Conservation (phyloP, 768 basidiomycete genomes). For the Phanerochaete carnosa region DNA sequence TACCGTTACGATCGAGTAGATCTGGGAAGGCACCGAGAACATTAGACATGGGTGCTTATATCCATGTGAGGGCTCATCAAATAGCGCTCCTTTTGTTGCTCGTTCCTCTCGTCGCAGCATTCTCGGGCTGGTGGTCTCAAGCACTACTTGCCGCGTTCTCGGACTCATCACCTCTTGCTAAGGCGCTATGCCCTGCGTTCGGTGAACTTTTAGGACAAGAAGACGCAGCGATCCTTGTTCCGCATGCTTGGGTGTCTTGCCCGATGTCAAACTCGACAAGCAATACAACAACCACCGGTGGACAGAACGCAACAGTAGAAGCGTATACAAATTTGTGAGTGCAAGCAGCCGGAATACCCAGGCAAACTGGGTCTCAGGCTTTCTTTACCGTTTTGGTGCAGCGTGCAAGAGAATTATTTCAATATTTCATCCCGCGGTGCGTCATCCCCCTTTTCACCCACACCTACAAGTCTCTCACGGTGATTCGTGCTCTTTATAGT, state of each 20-base stretch:
- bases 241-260: background rate
- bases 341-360: no score
- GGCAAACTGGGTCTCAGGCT: no score
- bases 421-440: constrained; percentile 15
- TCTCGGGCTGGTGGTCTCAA: background rate
- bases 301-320: background rate
- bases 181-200: background rate
- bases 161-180: background rate
- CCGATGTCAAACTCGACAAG: no score
- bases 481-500: background rate
- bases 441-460: no score
- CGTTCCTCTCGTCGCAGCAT: background rate
- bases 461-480: no score
- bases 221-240: background rate
- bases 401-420: constrained; percentile 13
- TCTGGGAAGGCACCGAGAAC: background rate
- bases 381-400: background rate
- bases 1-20: background rate
- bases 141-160: background rate
- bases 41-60: background rate
- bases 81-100: background rate
- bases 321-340: background rate
- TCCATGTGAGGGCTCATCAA: background rate
- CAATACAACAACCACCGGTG: no score
- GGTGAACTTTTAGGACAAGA: background rate